phyloP scores from a whole-genome alignment of 2,329 filamentous ascomycete genomes.

The Fusarium fracticaudum region DNA sequence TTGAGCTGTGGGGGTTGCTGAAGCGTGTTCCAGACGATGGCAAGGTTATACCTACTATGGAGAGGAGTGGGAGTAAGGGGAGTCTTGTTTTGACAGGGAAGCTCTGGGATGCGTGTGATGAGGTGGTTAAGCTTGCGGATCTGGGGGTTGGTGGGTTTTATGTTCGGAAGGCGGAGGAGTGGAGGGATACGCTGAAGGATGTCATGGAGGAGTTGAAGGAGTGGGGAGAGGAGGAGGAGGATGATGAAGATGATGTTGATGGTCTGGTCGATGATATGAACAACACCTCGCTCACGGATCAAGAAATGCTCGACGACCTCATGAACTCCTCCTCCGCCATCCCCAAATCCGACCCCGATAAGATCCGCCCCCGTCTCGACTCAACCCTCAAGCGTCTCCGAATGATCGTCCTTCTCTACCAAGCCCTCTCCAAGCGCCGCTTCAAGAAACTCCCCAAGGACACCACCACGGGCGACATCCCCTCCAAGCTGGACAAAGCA shows the following conservation, averaged over 20 bases:
- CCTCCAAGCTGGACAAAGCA: slow-evolving; percentile 63
- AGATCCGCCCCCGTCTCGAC: slow-evolving; percentile 72
- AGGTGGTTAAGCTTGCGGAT: slow-evolving; percentile 69
- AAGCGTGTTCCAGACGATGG: slow-evolving; percentile 68
- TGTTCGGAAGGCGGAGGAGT: slow-evolving; percentile 76
- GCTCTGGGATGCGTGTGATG: slow-evolving; percentile 86
- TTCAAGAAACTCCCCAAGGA: slow-evolving; percentile 65
- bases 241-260: slow-evolving; percentile 63
- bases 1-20: slow-evolving; percentile 70
- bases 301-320: slow-evolving; percentile 72
- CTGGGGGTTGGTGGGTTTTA: slow-evolving; percentile 77
- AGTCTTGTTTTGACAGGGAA: slow-evolving; percentile 76
- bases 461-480: slow-evolving; percentile 44
- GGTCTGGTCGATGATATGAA: slow-evolving; percentile 47
- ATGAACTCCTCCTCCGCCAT: slow-evolving; percentile 71
- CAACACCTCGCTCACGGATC: slow-evolving; percentile 51
- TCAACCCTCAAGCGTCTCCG: slow-evolving; percentile 71
- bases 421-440: slow-evolving; percentile 74
- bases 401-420: slow-evolving; percentile 74
- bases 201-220: slow-evolving; percentile 87
- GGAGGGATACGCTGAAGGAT: slow-evolving; percentile 80
- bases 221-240: slow-evolving; percentile 77
- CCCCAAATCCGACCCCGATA: slow-evolving; percentile 69
- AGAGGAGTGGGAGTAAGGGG: slow-evolving; percentile 55
- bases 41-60: slow-evolving; percentile 53